Evolutionary conservation across 2,329 filamentous ascomycete species (phyloP).

Genomic region (Ophiocordyceps camponoti-floridani): DNA sequence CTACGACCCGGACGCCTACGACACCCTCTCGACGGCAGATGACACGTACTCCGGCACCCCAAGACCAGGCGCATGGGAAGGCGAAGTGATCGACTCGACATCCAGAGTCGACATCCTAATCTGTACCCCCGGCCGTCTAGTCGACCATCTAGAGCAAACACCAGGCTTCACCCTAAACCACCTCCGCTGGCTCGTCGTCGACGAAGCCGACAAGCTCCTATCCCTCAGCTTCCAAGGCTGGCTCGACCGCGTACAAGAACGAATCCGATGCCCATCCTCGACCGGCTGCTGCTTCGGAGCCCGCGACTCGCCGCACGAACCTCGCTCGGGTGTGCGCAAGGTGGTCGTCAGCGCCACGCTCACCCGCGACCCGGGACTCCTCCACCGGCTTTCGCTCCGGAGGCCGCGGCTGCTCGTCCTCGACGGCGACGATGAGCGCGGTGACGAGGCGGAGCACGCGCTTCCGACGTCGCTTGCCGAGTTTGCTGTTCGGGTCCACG

Average conservation of each 20-base stretch:
- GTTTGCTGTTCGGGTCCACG: constrained; percentile 47
- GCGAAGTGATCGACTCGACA: constrained; percentile 41
- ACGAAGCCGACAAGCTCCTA: constrained; percentile 84
- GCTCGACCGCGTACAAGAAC: constrained; percentile 54
- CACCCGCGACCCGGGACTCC: constrained; percentile 67
- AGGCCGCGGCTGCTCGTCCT: constrained; percentile 63
- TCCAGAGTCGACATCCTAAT: constrained; percentile 78
- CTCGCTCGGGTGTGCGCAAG: constrained; percentile 47
- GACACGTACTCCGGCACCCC: constrained; percentile 5
- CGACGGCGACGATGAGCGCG: constrained; percentile 24
- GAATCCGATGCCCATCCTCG: constrained; percentile 27
- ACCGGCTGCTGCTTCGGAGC: constrained; percentile 32
- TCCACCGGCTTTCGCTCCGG: constrained; percentile 54
- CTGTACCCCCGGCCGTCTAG: constrained; percentile 78
- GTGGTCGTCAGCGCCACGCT: constrained; percentile 83
- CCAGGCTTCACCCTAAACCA: constrained; percentile 63
- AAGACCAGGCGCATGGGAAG: constrained; percentile 16
- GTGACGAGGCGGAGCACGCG: constrained; percentile 15
- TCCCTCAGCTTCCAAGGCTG: constrained; percentile 89
- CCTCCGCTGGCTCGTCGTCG: constrained; percentile 76
- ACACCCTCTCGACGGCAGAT: constrained; percentile 6
- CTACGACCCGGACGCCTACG: constrained; percentile 46
- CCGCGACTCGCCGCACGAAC: constrained; percentile 34
- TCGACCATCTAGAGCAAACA: constrained; percentile 78
- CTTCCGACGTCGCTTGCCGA: constrained; percentile 49